A percentile compares a stretch with the other conserved stretches of the same genome.
Conservation (phyloP, 2,329 filamentous ascomycete genomes). For the Tolypocladium nubicola region DNA sequence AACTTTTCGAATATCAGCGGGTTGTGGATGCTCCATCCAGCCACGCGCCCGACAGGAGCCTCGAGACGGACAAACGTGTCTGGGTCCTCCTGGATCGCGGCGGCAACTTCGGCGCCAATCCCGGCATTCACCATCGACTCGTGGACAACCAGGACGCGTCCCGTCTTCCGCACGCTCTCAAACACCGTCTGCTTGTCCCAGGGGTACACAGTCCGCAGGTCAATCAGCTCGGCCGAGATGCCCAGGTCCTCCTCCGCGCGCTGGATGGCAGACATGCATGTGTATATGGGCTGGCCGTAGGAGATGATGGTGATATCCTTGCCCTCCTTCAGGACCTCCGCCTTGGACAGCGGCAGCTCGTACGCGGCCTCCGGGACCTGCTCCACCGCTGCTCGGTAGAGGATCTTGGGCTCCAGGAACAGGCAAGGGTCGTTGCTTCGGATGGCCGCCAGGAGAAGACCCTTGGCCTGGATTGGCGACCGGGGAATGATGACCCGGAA, state of each 20-base stretch:
- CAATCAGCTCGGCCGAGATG: slow-evolving; percentile 71
- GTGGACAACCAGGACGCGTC: slow-evolving; percentile 77
- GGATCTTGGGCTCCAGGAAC: slow-evolving; percentile 89
- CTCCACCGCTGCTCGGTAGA: slow-evolving; percentile 86
- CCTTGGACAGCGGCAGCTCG: slow-evolving; percentile 74
- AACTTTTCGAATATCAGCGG: slow-evolving; percentile 72
- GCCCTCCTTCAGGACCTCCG: slow-evolving; percentile 72
- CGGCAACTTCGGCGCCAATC: slow-evolving; percentile 80
- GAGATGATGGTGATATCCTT: slow-evolving; percentile 75
- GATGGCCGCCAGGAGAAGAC: slow-evolving; percentile 67
- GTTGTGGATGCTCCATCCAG: slow-evolving; percentile 82
- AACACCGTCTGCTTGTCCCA: slow-evolving; percentile 81
- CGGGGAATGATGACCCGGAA: slow-evolving; percentile 77
- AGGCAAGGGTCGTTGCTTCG: slow-evolving; percentile 77
- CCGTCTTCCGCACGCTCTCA: slow-evolving; percentile 77
- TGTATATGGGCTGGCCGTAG: slow-evolving; percentile 84
- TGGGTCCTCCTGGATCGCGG: slow-evolving; percentile 70
- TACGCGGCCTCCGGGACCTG: slow-evolving; percentile 77
- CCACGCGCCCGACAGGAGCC: slow-evolving; percentile 74
- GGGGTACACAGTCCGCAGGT: slow-evolving; percentile 79
- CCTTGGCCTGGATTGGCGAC: slow-evolving; percentile 81
- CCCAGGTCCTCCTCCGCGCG: slow-evolving; percentile 67
- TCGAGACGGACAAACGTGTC: slow-evolving; percentile 73
- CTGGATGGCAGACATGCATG: slow-evolving; percentile 66
- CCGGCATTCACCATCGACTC: slow-evolving; percentile 88